A percentile compares a stretch with the other conserved stretches of the same genome.
Conservation (phyloP, 75 land plant species). For the Sequoiadendron giganteum region DNA sequence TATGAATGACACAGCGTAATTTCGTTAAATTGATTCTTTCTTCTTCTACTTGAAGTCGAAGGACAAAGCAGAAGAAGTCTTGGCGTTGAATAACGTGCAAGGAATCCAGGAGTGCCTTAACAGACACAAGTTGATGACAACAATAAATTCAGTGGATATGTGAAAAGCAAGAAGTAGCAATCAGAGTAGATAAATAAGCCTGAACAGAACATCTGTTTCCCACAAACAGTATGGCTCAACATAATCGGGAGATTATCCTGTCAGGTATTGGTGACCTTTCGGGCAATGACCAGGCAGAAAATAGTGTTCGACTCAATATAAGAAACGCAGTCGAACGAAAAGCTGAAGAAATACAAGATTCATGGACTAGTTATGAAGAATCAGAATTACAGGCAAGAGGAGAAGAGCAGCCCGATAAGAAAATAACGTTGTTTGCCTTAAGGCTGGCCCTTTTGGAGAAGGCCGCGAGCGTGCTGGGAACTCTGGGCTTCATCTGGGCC, state of each 20-base stretch:
- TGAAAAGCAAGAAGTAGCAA: neutral
- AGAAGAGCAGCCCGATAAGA: constrained; percentile 65
- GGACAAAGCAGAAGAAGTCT: neutral
- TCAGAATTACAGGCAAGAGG: neutral
- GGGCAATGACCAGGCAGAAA: neutral
- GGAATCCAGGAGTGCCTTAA: neutral
- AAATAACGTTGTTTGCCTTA: constrained; percentile 77
- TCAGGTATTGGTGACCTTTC: neutral
- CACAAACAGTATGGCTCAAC: neutral
- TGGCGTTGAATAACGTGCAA: neutral
- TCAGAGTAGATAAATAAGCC: neutral
- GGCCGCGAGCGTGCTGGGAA: constrained; percentile 64
- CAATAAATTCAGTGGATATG: no score
- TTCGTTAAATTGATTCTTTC: no score
- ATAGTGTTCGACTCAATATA: neutral
- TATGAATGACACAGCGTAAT: no score
- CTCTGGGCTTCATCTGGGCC: constrained; percentile 90
- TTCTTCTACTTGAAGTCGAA: no score
- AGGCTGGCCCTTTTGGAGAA: constrained; percentile 82
- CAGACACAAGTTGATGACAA: neutral
- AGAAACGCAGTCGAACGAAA: neutral
- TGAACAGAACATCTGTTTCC: neutral
- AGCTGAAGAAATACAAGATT: neutral
- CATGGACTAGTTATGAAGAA: neutral
- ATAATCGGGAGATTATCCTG: no score